Evolutionary conservation across 225 moss, liverwort and hornwort species (phyloP), one percentile per base, ranked within the genome.

Genomic region (Climacium dendroides): DNA sequence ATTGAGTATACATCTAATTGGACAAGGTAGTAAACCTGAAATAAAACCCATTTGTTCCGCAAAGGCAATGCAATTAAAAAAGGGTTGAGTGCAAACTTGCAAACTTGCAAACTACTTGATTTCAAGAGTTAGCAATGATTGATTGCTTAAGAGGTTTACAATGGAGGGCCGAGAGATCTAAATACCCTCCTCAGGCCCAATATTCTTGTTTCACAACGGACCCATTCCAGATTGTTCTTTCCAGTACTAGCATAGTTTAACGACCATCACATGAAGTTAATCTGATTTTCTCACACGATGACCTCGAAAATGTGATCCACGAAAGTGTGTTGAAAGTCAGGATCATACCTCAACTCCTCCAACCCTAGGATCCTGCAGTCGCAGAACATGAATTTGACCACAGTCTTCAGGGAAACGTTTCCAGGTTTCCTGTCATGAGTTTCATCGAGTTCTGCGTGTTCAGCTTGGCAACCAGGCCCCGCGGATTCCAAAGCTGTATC

Each of bases 321-420:
- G 13, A 60, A 60, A 35, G 58, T 15, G 35, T 22, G 48, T 47
- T 69, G 30, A 45, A 22, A n/a, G 35, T 13, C 65, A 79, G 59
- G 63, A 53, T 54, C 79, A 81, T 92, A 96, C 96, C 94, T 94
- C 85, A 95, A 87, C 58, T 95, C 89, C 66, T 95, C 93, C 66
- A 37, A 32, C 47, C 81, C 90, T 71, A 93, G 90, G 80, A 74
- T 83, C 90, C 93, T 94, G 80, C 92, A 93, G 74, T 97, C 97
- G 41, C 89, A 85, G 83, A 92, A 95, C 96, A 96, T 94, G 63
- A 95, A 92, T 87, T 94, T 97, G 80, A 89, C 92, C 35, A 96
- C 96, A 52, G 92, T 91, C 87, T 96, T 88, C 82, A 97, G 89
- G 50, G 87, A 43, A 74, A 80, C 89, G 59, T 55, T 35, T 58